Evolutionary conservation across 495 filamentous ascomycete genomes (phyloP).

Genomic region (Aspergillus nanangensis): DNA sequence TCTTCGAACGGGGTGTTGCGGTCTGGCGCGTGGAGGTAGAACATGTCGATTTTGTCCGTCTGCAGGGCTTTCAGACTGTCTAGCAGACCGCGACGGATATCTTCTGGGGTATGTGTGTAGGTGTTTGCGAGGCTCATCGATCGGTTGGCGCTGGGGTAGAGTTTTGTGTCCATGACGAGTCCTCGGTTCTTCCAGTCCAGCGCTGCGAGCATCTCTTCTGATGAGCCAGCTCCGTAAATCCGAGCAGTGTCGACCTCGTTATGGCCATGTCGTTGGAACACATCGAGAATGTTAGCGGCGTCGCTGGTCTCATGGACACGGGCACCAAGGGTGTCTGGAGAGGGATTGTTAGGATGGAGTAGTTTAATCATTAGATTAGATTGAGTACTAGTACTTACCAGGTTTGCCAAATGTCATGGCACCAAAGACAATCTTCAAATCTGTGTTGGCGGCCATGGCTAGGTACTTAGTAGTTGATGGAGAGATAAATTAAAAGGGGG

Average conservation of each 20-base stretch:
- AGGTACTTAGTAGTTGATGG: neutral
- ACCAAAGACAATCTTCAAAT: conserved; percentile 15
- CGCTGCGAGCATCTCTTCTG: conserved; percentile 45
- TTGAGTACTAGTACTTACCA: conserved; percentile 8
- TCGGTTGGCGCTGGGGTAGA: conserved; percentile 30
- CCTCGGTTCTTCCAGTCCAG: conserved; percentile 52
- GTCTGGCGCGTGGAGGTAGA: conserved; percentile 42
- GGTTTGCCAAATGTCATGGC: conserved; percentile 17
- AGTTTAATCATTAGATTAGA: no score
- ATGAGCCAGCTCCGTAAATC: conserved; percentile 45
- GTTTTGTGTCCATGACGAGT: conserved; percentile 50
- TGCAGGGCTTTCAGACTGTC: conserved; percentile 32
- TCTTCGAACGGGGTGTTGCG: conserved; percentile 38
- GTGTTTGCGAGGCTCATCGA: conserved; percentile 2
- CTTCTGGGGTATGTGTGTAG: conserved; percentile 25
- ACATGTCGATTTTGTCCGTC: conserved; percentile 34
- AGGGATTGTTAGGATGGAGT: neutral
- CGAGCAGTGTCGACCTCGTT: conserved; percentile 56
- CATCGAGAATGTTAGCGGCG: conserved; percentile 31
- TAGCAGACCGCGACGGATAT: conserved; percentile 31
- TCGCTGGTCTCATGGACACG: conserved; percentile 11
- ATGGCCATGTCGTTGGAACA: conserved; percentile 52
- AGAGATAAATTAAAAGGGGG: neutral
- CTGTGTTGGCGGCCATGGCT: conserved; percentile 7
- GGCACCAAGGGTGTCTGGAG: conserved; percentile 10